A percentile compares a stretch with the other conserved stretches of the same genome.
Conservation (phyloP, 169 alveolate species). For the Plasmodium inui region DNA sequence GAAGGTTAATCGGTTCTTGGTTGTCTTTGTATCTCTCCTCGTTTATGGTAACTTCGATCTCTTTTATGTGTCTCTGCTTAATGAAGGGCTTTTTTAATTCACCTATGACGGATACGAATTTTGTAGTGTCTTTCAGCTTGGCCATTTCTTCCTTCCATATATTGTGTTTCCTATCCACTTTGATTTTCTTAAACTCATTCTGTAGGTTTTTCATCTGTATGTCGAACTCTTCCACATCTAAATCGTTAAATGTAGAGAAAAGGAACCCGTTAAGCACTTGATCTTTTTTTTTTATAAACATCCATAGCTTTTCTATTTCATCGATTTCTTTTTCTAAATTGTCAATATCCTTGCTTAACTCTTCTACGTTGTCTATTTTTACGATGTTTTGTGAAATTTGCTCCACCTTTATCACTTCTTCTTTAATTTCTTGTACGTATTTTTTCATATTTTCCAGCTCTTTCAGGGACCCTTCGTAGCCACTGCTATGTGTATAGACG, state of each 20-base stretch:
- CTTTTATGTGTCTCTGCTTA: conserved; percentile 66
- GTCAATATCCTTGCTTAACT: conserved; percentile 50
- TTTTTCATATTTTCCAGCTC: conserved; percentile 55
- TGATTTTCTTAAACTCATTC: conserved; percentile 54
- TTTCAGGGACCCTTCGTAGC: conserved; percentile 34
- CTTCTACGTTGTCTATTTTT: conserved; percentile 64
- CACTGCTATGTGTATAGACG: conserved; percentile 54
- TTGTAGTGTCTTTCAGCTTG: conserved; percentile 45
- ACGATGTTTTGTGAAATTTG: conserved; percentile 46
- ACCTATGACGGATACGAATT: conserved; percentile 49
- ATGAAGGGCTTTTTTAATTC: conserved; percentile 50
- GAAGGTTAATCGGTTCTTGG: conserved; percentile 36
- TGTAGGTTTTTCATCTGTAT: conserved; percentile 42
- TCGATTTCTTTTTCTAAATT: conserved; percentile 27
- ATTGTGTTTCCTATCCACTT: conserved; percentile 61
- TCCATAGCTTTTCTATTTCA: conserved; percentile 64
- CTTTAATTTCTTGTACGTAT: conserved; percentile 41
- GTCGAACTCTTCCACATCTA: conserved; percentile 70
- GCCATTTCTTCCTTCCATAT: conserved; percentile 62
- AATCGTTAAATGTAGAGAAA: conserved; percentile 33
- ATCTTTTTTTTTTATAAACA: conserved; percentile 58
- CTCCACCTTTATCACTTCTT: conserved; percentile 30
- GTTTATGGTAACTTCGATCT: conserved; percentile 51
- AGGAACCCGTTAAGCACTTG: conserved; percentile 42
- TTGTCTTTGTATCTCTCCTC: conserved; percentile 42